These are phyloP conservation scores for Fusarium sororula DNA, from an alignment of 2,329 filamentous ascomycete genomes.

Conservation along the genomic window DNA sequence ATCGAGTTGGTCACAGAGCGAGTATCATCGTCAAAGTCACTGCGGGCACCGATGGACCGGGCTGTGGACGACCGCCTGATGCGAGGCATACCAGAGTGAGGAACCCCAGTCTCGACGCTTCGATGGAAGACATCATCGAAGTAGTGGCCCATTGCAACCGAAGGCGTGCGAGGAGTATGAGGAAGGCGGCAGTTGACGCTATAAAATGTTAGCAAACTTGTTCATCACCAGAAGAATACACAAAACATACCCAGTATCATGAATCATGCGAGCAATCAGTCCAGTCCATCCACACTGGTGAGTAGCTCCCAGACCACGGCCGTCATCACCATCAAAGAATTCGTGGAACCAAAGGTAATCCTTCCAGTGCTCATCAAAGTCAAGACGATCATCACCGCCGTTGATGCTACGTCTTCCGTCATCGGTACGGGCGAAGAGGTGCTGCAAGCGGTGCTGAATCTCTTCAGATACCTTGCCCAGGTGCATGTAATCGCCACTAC, in stretches of 20 bases:
- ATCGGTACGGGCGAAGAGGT: conserved; percentile 85
- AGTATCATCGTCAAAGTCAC: conserved; percentile 71
- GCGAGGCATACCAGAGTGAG: conserved; percentile 56
- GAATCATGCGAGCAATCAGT: conserved; percentile 94
- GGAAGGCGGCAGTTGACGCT: conserved; percentile 90
- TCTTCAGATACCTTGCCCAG: conserved; percentile 94
- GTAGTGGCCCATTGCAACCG: conserved; percentile 86
- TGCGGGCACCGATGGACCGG: conserved; percentile 84
- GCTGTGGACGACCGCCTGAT: conserved; percentile 83
- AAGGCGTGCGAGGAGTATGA: conserved; percentile 90
- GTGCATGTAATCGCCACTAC: conserved; percentile 95
- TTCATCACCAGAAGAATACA: not conserved
- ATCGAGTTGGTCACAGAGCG: conserved; percentile 47
- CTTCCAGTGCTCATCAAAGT: conserved; percentile 93
- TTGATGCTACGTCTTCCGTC: conserved; percentile 91
- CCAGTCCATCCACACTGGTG: conserved; percentile 99
- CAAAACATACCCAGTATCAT: conserved; percentile 86
- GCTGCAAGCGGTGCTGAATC: conserved; percentile 92
- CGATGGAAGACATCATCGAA: conserved; percentile 86
- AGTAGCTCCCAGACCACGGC: conserved; percentile 87
- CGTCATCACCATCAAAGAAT: conserved; percentile 94
- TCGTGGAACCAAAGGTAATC: conserved; percentile 90
- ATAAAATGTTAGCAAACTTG: conserved; percentile 51
- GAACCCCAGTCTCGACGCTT: conserved; percentile 48
- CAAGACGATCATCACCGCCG: conserved; percentile 81